These are phyloP conservation scores for Leccinum angustisporum DNA, from an alignment of 1,284 basidiomycete genomes.

Conservation along the genomic window DNA sequence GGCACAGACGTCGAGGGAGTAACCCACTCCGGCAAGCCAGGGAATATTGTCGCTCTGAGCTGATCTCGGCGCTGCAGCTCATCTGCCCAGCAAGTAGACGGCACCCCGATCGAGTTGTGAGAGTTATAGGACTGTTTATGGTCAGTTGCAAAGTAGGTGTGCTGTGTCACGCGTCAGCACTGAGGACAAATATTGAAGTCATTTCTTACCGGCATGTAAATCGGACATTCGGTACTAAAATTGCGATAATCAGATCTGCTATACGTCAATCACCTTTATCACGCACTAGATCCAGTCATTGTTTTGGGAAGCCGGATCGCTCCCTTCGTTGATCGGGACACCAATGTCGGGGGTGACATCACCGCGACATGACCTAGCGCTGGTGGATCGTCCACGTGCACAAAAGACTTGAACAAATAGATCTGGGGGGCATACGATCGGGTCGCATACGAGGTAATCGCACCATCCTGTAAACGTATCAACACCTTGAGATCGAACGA, in stretches of 20 bases:
- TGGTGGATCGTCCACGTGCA: conserved; percentile 11
- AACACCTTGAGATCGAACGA: not conserved
- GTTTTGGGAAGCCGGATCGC: conserved; percentile 50
- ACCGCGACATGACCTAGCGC: not conserved
- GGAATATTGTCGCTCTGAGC: conserved; percentile 47
- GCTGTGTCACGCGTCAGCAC: conserved; percentile 29
- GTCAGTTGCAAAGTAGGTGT: conserved; percentile 63
- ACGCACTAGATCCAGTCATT: conserved; percentile 57
- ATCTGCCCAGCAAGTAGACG: conserved; percentile 43
- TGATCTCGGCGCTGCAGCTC: conserved; percentile 47
- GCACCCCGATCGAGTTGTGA: conserved; percentile 11
- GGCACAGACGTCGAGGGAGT: not conserved
- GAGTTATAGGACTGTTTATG: conserved; percentile 50
- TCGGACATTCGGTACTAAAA: conserved; percentile 44
- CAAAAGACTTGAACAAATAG: conserved; percentile 38
- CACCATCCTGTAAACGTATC: conserved; percentile 46
- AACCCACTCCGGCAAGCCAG: conserved; percentile 46
- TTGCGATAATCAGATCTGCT: conserved; percentile 13
- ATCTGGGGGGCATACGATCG: conserved; percentile 47
- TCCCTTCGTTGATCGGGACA: conserved; percentile 41
- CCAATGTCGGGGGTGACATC: conserved; percentile 30
- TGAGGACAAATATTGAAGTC: not conserved
- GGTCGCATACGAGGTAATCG: conserved; percentile 60
- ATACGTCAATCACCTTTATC: conserved; percentile 1
- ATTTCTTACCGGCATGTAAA: conserved; percentile 49